A percentile compares a stretch with the other conserved stretches of the same genome.
Conservation (phyloP, 176 grass and related monocot species). For the Aechmea fasciata region DNA sequence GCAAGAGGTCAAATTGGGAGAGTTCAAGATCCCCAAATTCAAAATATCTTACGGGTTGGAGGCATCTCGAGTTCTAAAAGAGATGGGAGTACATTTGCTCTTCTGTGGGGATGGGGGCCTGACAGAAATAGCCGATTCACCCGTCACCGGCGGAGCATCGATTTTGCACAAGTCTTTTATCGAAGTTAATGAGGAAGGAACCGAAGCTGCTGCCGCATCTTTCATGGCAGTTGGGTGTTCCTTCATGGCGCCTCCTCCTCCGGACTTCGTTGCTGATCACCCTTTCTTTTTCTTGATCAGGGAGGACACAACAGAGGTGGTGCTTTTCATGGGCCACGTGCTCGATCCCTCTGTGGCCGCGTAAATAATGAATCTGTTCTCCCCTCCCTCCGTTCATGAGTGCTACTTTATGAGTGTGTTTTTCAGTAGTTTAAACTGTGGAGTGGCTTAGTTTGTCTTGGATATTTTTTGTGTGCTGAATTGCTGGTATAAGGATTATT, state of each 20-base stretch:
- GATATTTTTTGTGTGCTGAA: too few relatives aligned
- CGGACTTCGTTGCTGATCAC: slow-evolving; percentile 31
- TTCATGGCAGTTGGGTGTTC: background rate
- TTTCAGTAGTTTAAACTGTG: too few relatives aligned
- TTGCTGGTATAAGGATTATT: too few relatives aligned
- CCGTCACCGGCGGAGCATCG: background rate
- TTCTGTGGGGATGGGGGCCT: slow-evolving; percentile 30
- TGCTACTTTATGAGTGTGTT: too few relatives aligned
- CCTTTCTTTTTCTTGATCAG: slow-evolving; percentile 27
- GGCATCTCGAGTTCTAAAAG: slow-evolving; percentile 19
- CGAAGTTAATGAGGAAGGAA: slow-evolving; percentile 62
- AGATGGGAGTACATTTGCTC: slow-evolving; percentile 31
- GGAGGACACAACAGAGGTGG: slow-evolving; percentile 7
- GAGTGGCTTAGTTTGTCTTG: too few relatives aligned
- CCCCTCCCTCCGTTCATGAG: too few relatives aligned
- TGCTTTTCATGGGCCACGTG: slow-evolving; percentile 27
- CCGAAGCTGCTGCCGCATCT: slow-evolving; percentile 33
- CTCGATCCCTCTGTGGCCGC: slow-evolving; percentile 1
- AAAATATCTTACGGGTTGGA: slow-evolving; percentile 33
- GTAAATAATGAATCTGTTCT: too few relatives aligned
- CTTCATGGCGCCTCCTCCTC: background rate
- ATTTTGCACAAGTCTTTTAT: slow-evolving; percentile 44
- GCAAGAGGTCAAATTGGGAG: slow-evolving; percentile 16
- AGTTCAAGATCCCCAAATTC: slow-evolving; percentile 48
- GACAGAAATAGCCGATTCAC: slow-evolving; percentile 29